Evolutionary conservation across 73 alveolate genomes (phyloP).

Genomic region (Tetrahymena elliotti): DNA sequence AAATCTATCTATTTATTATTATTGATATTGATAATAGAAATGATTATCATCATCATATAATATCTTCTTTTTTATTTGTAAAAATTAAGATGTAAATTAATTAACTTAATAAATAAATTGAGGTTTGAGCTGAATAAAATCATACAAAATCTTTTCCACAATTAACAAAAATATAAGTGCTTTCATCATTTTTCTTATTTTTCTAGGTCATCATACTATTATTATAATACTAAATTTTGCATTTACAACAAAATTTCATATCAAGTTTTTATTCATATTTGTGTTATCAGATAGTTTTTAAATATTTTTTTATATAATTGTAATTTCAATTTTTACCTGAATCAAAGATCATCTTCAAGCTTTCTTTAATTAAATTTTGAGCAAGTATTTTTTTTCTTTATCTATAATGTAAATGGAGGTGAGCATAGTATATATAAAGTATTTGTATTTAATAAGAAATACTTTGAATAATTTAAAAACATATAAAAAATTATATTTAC

Average conservation of each 20-base stretch:
- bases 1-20: not conserved
- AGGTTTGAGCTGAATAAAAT: not conserved
- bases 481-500: too few relatives aligned
- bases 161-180: too few relatives aligned
- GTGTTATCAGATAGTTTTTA: not conserved
- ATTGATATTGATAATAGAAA: not conserved
- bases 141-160: not conserved
- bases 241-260: too few relatives aligned
- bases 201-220: not conserved
- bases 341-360: not conserved
- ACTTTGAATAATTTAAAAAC: too few relatives aligned
- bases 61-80: not conserved
- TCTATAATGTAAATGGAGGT: not conserved
- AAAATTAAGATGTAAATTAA: not conserved
- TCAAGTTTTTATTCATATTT: not conserved
- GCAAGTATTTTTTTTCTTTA: not conserved
- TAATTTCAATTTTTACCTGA: not conserved
- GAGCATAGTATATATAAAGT: too few relatives aligned
- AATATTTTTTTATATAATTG: not conserved
- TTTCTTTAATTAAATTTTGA: not conserved
- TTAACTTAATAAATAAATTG: too few relatives aligned
- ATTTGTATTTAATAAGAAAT: too few relatives aligned
- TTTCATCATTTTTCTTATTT: not conserved
- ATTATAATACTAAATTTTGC: not conserved
- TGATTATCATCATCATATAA: not conserved